phyloP scores from a whole-genome alignment of 768 basidiomycete species.

The Terana coerulea region DNA sequence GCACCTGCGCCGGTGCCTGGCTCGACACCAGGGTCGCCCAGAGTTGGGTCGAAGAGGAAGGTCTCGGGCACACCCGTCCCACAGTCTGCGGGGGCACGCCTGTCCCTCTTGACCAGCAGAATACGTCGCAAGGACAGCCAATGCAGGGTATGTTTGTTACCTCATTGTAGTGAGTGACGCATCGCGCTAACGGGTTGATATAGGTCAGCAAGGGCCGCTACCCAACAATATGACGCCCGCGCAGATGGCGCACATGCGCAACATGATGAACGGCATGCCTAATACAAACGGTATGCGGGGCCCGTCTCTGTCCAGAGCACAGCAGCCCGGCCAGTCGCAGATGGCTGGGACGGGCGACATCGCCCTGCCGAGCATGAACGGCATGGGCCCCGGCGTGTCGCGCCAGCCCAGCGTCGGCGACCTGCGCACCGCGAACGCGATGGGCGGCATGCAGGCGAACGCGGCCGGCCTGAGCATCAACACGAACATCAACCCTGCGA shows the following conservation, averaged over 20 bases:
- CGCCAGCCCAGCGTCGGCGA: slow-evolving; percentile 1
- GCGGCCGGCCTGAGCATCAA: slow-evolving; percentile 15
- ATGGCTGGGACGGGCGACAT: slow-evolving; percentile 19
- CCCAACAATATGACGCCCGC: slow-evolving; percentile 2
- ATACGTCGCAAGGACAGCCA: slow-evolving; percentile 1
- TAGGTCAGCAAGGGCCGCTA: background rate
- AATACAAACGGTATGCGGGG: slow-evolving; percentile 35
- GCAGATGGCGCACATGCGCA: slow-evolving; percentile 8
- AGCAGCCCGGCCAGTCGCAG: slow-evolving; percentile 19
- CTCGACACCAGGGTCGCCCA: slow-evolving; percentile 14
- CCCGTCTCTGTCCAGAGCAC: slow-evolving; percentile 31
- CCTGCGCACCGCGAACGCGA: background rate
- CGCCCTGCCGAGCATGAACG: slow-evolving; percentile 10
- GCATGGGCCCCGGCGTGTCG: slow-evolving; percentile 1
- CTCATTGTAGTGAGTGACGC: too few relatives aligned
- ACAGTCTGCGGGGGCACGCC: background rate
- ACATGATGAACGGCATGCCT: background rate
- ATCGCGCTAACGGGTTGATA: too few relatives aligned
- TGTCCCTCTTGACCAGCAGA: background rate
- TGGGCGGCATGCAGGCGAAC: background rate
- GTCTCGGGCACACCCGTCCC: slow-evolving; percentile 16
- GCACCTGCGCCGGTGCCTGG: slow-evolving; percentile 16
- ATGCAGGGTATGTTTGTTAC: background rate
- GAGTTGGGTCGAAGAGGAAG: slow-evolving; percentile 19
- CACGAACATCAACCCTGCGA: slow-evolving; percentile 13